Evolutionary conservation across 495 filamentous ascomycete genomes (phyloP).

Genomic region (Aspergillus diversus): DNA sequence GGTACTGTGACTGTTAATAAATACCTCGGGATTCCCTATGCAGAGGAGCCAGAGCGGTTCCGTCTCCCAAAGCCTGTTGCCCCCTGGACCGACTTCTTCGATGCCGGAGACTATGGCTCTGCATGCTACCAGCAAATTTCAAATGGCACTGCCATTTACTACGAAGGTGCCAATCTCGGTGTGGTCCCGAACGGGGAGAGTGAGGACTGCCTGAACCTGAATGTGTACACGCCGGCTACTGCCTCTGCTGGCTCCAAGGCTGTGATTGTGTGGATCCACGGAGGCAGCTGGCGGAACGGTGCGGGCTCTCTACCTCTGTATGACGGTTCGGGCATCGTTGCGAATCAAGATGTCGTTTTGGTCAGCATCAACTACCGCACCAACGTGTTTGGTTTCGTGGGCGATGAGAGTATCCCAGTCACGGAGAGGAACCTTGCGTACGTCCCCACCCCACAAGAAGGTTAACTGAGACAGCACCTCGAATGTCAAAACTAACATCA

Average conservation of each 20-base stretch:
- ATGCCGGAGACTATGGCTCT: slow-evolving; percentile 34
- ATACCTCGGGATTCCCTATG: slow-evolving; percentile 39
- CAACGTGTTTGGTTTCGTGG: slow-evolving; percentile 45
- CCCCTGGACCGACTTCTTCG: slow-evolving; percentile 24
- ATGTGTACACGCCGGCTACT: slow-evolving; percentile 33
- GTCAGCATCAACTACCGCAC: slow-evolving; percentile 37
- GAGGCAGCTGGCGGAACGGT: slow-evolving; percentile 27
- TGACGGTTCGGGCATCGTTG: slow-evolving; percentile 33
- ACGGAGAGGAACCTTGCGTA: slow-evolving; percentile 33
- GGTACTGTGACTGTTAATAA: slow-evolving; percentile 31
- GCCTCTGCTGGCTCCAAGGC: slow-evolving; percentile 27
- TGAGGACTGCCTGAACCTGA: slow-evolving; percentile 55
- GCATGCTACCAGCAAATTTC: slow-evolving; percentile 46
- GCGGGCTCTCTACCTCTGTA: slow-evolving; percentile 29
- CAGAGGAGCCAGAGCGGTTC: slow-evolving; percentile 40
- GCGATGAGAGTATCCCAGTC: slow-evolving; percentile 20
- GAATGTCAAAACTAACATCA: too few species aligned
- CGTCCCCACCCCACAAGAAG: too few species aligned
- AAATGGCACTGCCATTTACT: neutral
- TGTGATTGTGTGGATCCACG: slow-evolving; percentile 36
- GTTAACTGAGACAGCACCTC: too few species aligned
- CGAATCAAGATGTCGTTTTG: slow-evolving; percentile 33
- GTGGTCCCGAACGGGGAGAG: slow-evolving; percentile 20
- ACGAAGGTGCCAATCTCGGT: slow-evolving; percentile 4
- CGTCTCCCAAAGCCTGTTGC: slow-evolving; percentile 30